Base-by-base conservation (phyloP, 441 rosid species). In the Breynia disticha region DNA sequence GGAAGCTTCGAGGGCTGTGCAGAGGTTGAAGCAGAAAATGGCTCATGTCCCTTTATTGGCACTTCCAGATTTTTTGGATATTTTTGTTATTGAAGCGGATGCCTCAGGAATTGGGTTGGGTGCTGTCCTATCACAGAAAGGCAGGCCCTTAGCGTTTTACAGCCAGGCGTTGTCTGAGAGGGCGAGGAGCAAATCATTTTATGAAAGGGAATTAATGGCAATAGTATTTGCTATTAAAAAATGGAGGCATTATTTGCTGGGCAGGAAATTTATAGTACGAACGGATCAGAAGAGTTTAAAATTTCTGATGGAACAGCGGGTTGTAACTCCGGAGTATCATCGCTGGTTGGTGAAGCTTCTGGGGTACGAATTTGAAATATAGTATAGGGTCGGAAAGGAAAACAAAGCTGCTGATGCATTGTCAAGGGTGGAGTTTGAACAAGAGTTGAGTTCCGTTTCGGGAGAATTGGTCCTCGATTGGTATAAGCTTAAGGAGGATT, bases 151-250 rank as follows among this genome's bases (percentile, higher is more conserved):
- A 1, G 53, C 53, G 9, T 49, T n/a, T 22, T 49, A 17, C 35
- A 49, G 53, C 16, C 1, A 49, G 22, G 1, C 5, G 1, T 9
- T 49, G 12, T 11, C 11, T 1, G 24, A 13, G 1, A 7, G 14
- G 7, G 9, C 9, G 4, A 11, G 6, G 4, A 8, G 4, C 1
- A 3, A 17, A 5, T 49, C 53, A 1, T 11, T n/a, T 1, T 49
- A 49, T 19, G 53, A 49, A 21, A 49, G 20, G 53, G 5, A 49
- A n/a, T n/a, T n/a, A n/a, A n/a, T n/a, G n/a, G n/a, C n/a, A n/a
- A n/a, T n/a, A n/a, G n/a, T n/a, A n/a, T n/a, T 7, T 1, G 5
- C 5, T 0, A 11, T 49, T 1, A 49, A 13, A 2, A 49, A 49
- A 8, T n/a, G 5, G 53, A 22, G 28, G 4, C 5, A 10, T 9